Base-by-base conservation (phyloP, 1,139 yeast genomes). In the Candida tropicalis region DNA sequence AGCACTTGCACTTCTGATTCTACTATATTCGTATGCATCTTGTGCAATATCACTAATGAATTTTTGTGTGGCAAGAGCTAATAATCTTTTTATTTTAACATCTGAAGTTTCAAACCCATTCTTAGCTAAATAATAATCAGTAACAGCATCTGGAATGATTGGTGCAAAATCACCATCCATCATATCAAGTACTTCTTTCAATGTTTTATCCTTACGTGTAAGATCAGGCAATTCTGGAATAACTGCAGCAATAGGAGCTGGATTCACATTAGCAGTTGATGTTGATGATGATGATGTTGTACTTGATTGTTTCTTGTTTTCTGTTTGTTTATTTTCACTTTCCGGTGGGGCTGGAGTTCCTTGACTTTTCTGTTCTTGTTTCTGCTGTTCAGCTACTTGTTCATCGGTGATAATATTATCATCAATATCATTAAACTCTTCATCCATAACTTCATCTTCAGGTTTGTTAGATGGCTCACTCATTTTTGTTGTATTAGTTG, bases 121-220 rank as follows among this genome's bases (percentile, higher is more conserved):
- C 57, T 86, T 86, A 17, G 91, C 84, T 40, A 95, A 69, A 58
- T 93, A 93, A 62, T 89, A 93, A 58, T 93, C 98, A 0, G 97
- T 88, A n/a, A 95, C 98, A 0, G 96, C 95, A 60, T 95, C 99
- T 0, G 99, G 99, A 35, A 95, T 93, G 33, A 95, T 87, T 1
- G 99, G 99, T 2, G 97, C 90, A 62, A 85, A 90, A 46, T 90
- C 96, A 1, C 70, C 76, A 50, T 89, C 96, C 91, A 93, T 86
- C 66, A 90, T 73, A 39, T 85, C 87, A 28, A 95, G 73, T 27
- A 95, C 84, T 55, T 95, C 98, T 53, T 84, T 82, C 37, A 95
- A 69, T 0, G 96, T 84, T 59, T 89, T 90, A 56, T 95, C 99
- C 54, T 88, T 87, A 50, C 93, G 75, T 1, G 90, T 79, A 44